A percentile compares a stretch with the other conserved stretches of the same genome.
Evolutionary conservation across 495 filamentous ascomycete species (phyloP).

Genomic region (Penicillium pulvis): DNA sequence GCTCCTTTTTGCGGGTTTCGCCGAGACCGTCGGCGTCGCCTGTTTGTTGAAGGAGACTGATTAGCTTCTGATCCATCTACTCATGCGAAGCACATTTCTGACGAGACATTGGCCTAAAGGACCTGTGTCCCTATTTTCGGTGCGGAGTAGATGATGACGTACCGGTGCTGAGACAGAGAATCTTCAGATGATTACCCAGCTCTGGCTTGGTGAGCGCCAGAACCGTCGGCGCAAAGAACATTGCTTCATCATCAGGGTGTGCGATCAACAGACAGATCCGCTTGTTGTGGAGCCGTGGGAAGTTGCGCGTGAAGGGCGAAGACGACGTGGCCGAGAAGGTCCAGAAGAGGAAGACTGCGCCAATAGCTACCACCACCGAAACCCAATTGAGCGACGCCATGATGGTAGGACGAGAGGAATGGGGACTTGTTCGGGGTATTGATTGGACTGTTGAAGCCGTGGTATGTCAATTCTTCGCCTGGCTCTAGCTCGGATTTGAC

Average conservation of each 20-base stretch:
- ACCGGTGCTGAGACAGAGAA: slow-evolving; percentile 89
- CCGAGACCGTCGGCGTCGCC: slow-evolving; percentile 89
- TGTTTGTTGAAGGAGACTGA: slow-evolving; percentile 18
- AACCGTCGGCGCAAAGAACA: slow-evolving; percentile 96
- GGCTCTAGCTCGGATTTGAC: background rate
- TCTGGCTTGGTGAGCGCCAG: slow-evolving; percentile 73
- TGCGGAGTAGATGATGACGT: slow-evolving; percentile 21
- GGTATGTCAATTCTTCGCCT: background rate
- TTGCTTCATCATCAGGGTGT: slow-evolving; percentile 97
- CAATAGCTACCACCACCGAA: slow-evolving; percentile 35
- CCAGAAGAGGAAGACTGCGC: slow-evolving; percentile 46
- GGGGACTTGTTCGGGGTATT: background rate
- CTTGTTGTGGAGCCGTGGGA: slow-evolving; percentile 74
- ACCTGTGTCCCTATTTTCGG: background rate
- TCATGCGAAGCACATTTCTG: background rate
- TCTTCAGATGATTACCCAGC: slow-evolving; percentile 85
- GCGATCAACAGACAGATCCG: slow-evolving; percentile 89
- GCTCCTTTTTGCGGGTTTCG: slow-evolving; percentile 76
- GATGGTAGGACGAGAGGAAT: slow-evolving; percentile 11
- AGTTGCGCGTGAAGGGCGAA: slow-evolving; percentile 64
- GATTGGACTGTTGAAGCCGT: background rate
- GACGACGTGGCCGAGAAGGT: slow-evolving; percentile 53
- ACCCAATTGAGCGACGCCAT: slow-evolving; percentile 29
- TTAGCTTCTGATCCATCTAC: background rate
- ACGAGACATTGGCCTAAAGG: background rate